A percentile compares a stretch with the other conserved stretches of the same genome.
Evolutionary conservation across 768 basidiomycete genomes (phyloP).

Genomic region (Holtermanniella nyarrowii): DNA sequence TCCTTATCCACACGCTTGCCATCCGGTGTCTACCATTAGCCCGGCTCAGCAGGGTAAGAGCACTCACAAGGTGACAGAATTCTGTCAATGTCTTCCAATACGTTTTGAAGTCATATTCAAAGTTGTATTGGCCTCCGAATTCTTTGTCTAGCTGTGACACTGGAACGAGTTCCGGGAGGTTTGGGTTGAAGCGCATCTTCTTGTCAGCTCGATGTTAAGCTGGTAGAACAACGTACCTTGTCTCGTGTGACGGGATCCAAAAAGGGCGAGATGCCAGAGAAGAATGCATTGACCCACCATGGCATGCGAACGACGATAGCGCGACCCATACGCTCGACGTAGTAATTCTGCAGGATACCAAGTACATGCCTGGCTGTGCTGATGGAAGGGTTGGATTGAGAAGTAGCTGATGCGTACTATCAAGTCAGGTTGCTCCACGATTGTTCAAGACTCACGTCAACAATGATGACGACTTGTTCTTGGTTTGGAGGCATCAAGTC

Average conservation of each 20-base stretch:
- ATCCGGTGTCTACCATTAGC: conserved; percentile 20
- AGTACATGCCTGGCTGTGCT: conserved; percentile 69
- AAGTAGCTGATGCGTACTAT: conserved; percentile 63
- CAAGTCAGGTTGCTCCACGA: not conserved
- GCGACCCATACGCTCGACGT: conserved; percentile 73
- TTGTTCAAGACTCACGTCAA: conserved; percentile 48
- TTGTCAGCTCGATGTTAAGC: not conserved
- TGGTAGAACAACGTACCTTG: conserved; percentile 50
- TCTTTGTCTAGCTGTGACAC: conserved; percentile 66
- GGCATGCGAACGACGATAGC: conserved; percentile 77
- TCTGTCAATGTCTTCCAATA: conserved; percentile 72
- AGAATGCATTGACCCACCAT: conserved; percentile 43
- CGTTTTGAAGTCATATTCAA: conserved; percentile 58
- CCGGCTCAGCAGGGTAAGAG: not conserved
- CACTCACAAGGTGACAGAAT: conserved; percentile 36
- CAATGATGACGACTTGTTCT: conserved; percentile 69
- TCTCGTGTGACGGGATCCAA: conserved; percentile 79
- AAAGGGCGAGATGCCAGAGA: conserved; percentile 64
- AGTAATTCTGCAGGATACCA: conserved; percentile 74
- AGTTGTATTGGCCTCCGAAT: conserved; percentile 68
- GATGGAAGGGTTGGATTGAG: conserved; percentile 74
- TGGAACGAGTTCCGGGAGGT: conserved; percentile 65
- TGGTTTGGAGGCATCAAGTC: conserved; percentile 79
- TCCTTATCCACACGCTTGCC: conserved; percentile 33
- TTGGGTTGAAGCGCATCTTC: conserved; percentile 88